Evolutionary conservation across 345 rosid genomes (phyloP), one percentile per base, ranked within the genome.

Genomic region (Toxicodendron radicans): DNA sequence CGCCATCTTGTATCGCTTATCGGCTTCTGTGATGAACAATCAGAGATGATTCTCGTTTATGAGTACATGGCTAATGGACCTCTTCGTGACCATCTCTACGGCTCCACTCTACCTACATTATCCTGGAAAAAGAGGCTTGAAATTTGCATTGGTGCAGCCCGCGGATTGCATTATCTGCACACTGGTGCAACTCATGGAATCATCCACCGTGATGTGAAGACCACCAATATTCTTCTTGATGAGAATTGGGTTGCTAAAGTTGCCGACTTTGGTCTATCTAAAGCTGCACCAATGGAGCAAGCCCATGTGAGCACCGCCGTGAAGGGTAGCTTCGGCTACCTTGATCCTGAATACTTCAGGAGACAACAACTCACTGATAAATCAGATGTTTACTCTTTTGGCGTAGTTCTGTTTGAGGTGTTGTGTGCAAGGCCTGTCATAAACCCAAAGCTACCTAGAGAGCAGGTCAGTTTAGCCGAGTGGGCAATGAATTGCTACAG

Each of bases 1-100:
- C 87, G 96, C 16, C 98, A 94, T 56, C 88, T 94, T 0, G 97
- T 92, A 8, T 87, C 97, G 3, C 87, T 91, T 1, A 88, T 94
- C 8, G 96, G 96, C 35, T 91, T 91, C 78, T 91, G 93, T 18
- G 92, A 94, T 10, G 93, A 94, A 56, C 76, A 85, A 52, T 64
- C 86, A 9, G 97, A 93, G 81, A 93, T 93, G 98, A 91, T 91
- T 63, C 91, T 93, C n/a, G 97, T 90, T 4, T 93, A 93, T 14
- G 94, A 90, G 82, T 90, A 81, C 83, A 91, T 93, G 98, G 84
- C 88, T 23, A 90, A 93, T 33, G 97, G 98, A 12, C 96, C 97
- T 0, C 72, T 90, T 13, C 94, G 94, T 0, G 97, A 94, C 69
- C 97, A 94, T 80, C 74, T 94, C 49, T 90, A 94, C 54, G 92